Percentiles rank a stretch among this genome's conserved stretches.
These are phyloP conservation scores for Darksidea phi DNA, from an alignment of 495 filamentous ascomycete genomes.

Conservation along the genomic window DNA sequence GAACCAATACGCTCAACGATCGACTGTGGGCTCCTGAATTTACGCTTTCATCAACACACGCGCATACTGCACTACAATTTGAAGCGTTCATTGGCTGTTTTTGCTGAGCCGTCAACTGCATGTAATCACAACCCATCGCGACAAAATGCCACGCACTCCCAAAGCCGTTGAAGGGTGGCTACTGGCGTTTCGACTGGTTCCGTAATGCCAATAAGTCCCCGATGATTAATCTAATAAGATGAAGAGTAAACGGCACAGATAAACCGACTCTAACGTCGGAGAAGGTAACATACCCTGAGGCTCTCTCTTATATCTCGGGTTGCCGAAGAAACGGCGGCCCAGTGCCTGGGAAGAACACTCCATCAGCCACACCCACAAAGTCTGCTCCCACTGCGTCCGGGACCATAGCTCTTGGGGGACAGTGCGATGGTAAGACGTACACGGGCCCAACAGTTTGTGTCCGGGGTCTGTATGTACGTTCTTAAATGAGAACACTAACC, in stretches of 20 bases:
- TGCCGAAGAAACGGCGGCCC: conserved; percentile 26
- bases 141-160: conserved; percentile 21
- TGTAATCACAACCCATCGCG: conserved; percentile 26
- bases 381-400: conserved; percentile 21
- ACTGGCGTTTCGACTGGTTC: conserved; percentile 30
- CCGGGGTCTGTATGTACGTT: conserved; percentile 20
- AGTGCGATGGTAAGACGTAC: conserved; percentile 19
- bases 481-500: conserved; percentile 15
- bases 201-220: conserved; percentile 10
- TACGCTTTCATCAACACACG: too few relatives aligned
- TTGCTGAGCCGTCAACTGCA: too few relatives aligned
- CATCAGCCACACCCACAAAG: conserved; percentile 13
- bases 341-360: conserved; percentile 12
- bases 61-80: too few relatives aligned
- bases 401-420: conserved; percentile 14
- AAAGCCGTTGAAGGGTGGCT: conserved; percentile 16
- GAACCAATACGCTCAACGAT: too few relatives aligned
- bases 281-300: conserved; percentile 19
- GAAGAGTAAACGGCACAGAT: background rate
- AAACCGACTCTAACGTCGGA: conserved; percentile 23
- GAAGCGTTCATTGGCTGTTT: too few relatives aligned
- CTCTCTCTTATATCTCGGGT: conserved; percentile 12
- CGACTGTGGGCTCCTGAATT: too few relatives aligned
- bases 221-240: too few relatives aligned
- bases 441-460: conserved; percentile 22